Conservation (phyloP, 495 filamentous ascomycete genomes). For the Astrothelium subdiscretum region DNA sequence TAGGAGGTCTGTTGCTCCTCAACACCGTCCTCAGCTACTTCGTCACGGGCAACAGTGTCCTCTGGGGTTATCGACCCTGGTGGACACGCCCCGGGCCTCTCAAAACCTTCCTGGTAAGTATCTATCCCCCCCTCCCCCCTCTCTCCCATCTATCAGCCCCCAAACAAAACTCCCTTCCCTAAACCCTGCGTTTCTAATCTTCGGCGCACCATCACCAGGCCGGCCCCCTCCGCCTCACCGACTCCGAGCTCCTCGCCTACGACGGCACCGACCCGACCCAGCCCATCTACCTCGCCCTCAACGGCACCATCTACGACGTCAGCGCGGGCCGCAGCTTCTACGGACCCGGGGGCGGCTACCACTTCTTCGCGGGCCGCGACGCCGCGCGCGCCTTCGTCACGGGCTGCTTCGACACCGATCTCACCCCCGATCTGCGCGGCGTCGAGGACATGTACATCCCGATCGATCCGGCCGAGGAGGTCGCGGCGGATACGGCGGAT, state of each 20-base stretch:
- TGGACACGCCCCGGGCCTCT: slow-evolving; percentile 41
- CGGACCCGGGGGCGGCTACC: slow-evolving; percentile 81
- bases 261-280: slow-evolving; percentile 63
- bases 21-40: slow-evolving; percentile 68
- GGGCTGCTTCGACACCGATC: slow-evolving; percentile 83
- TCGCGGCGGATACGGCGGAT: background rate
- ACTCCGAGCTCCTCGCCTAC: slow-evolving; percentile 56
- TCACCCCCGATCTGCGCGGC: slow-evolving; percentile 69
- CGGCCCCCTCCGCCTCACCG: slow-evolving; percentile 49
- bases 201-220: too few relatives aligned
- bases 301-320: slow-evolving; percentile 92
- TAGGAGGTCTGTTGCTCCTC: slow-evolving; percentile 57
- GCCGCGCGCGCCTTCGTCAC: slow-evolving; percentile 89
- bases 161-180: background rate
- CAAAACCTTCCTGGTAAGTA: slow-evolving; percentile 21
- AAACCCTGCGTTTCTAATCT: too few relatives aligned
- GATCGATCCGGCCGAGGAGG: slow-evolving; percentile 42
- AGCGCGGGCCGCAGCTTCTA: slow-evolving; percentile 61
- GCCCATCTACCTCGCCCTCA: slow-evolving; percentile 86
- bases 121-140: background rate
- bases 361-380: slow-evolving; percentile 77
- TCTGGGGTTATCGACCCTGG: slow-evolving; percentile 61
- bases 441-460: slow-evolving; percentile 85
- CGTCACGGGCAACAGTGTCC: slow-evolving; percentile 54
- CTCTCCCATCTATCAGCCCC: slow-evolving; percentile 2